These are phyloP conservation scores for Neofusicoccum parvum DNA, from an alignment of 2,329 filamentous ascomycete species.

Conservation along the genomic window DNA sequence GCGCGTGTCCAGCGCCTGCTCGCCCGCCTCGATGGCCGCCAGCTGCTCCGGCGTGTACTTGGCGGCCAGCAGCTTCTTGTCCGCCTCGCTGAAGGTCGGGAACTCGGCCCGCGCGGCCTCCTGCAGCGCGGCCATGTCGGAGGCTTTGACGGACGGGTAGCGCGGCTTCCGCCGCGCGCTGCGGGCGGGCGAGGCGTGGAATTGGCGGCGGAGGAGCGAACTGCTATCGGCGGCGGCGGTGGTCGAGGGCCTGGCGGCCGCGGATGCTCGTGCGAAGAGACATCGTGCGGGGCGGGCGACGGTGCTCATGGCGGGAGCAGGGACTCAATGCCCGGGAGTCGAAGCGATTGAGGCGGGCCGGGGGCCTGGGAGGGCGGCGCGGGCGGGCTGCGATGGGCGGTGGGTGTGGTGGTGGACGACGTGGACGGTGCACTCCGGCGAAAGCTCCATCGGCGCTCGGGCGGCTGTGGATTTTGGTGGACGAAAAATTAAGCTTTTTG, in stretches of 20 bases:
- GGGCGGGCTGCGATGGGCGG: background rate
- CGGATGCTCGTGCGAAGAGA: conserved; percentile 39
- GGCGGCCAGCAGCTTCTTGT: conserved; percentile 63
- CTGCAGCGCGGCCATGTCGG: conserved; percentile 31
- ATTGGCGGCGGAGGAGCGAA: conserved; percentile 40
- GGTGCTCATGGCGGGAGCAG: conserved; percentile 39
- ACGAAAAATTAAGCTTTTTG: conserved; percentile 18
- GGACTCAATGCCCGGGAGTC: conserved; percentile 12
- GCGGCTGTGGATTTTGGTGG: conserved; percentile 7
- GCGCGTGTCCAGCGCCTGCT: conserved; percentile 71
- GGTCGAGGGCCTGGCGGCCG: conserved; percentile 26
- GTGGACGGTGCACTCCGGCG: background rate
- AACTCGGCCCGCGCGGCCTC: conserved; percentile 42
- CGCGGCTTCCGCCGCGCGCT: conserved; percentile 40
- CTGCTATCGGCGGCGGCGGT: conserved; percentile 18
- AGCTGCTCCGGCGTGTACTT: conserved; percentile 82
- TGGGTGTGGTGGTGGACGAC: background rate
- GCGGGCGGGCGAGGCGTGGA: conserved; percentile 41
- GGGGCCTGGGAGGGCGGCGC: background rate
- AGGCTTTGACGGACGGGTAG: conserved; percentile 49
- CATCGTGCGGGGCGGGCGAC: conserved; percentile 46
- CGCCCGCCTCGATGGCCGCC: conserved; percentile 77
- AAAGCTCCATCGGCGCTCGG: conserved; percentile 5
- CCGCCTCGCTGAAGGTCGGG: conserved; percentile 67
- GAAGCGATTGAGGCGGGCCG: background rate